These are phyloP conservation scores for Jamesozyma rosinii DNA, from an alignment of 805 yeast genomes.

Conservation along the genomic window DNA sequence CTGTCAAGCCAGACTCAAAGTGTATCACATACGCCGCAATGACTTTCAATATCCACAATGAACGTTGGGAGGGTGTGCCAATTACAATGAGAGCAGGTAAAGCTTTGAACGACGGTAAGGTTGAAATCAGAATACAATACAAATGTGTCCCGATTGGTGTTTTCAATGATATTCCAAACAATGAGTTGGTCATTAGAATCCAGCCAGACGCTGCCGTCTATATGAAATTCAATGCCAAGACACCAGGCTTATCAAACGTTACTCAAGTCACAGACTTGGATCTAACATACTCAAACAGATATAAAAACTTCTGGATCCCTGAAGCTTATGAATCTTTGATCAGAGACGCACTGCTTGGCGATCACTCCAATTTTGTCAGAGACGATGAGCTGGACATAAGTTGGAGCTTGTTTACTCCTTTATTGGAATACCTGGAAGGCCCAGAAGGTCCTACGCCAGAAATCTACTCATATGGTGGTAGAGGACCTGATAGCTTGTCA, in stretches of 20 bases:
- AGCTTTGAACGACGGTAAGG: slow-evolving; percentile 87
- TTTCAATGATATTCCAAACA: slow-evolving; percentile 71
- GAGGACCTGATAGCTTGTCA: slow-evolving; percentile 67
- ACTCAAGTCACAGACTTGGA: slow-evolving; percentile 88
- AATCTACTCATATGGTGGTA: slow-evolving; percentile 76
- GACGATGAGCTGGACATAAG: slow-evolving; percentile 92
- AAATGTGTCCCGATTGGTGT: slow-evolving; percentile 77
- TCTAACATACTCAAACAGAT: slow-evolving; percentile 72
- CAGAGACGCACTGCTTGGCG: slow-evolving; percentile 81
- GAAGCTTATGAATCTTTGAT: slow-evolving; percentile 95
- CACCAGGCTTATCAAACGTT: slow-evolving; percentile 80
- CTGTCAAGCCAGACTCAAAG: slow-evolving; percentile 72
- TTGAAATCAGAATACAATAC: slow-evolving; percentile 88
- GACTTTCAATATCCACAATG: slow-evolving; percentile 69
- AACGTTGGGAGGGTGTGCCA: slow-evolving; percentile 98
- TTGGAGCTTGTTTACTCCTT: slow-evolving; percentile 92
- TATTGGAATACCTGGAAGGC: slow-evolving; percentile 70
- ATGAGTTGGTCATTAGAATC: slow-evolving; percentile 84
- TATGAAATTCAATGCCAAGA: slow-evolving; percentile 83
- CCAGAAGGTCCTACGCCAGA: slow-evolving; percentile 57
- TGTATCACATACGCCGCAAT: slow-evolving; percentile 90
- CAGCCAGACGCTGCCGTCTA: slow-evolving; percentile 94
- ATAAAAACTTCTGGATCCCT: slow-evolving; percentile 84
- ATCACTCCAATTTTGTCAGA: slow-evolving; percentile 94
- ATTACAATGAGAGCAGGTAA: slow-evolving; percentile 92